Percentiles rank a stretch among this genome's conserved stretches.
These are phyloP conservation scores for Aspergillus ochraceus DNA, from an alignment of 2,329 filamentous ascomycete genomes.

Conservation along the genomic window DNA sequence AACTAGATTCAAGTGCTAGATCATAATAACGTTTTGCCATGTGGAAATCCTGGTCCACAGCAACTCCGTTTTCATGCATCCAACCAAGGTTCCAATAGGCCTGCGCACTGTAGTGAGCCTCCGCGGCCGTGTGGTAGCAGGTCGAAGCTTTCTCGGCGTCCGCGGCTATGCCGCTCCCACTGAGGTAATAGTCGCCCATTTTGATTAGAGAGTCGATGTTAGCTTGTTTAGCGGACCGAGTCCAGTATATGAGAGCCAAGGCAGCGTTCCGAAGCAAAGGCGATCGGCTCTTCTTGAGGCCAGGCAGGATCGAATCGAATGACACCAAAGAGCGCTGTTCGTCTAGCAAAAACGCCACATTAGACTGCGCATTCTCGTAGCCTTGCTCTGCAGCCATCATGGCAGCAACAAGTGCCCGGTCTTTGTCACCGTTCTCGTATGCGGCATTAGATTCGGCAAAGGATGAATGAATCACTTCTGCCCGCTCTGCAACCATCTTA, in stretches of 20 bases:
- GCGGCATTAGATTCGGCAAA: constrained; percentile 82
- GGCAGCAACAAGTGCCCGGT: constrained; percentile 76
- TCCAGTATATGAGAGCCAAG: constrained; percentile 89
- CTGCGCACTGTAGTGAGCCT: constrained; percentile 88
- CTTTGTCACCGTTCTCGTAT: constrained; percentile 74
- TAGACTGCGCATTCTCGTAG: constrained; percentile 85
- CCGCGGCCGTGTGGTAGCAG: constrained; percentile 89
- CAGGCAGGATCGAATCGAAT: constrained; percentile 56
- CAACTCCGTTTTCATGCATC: constrained; percentile 98
- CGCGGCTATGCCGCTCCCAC: constrained; percentile 69
- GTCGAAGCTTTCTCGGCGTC: constrained; percentile 85
- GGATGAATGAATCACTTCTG: constrained; percentile 71
- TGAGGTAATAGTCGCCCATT: constrained; percentile 96
- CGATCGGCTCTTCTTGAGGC: constrained; percentile 39
- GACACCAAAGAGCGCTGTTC: constrained; percentile 64
- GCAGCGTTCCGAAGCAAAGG: constrained; percentile 58
- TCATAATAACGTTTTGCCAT: constrained; percentile 97
- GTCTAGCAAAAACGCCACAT: constrained; percentile 84
- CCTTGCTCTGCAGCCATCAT: constrained; percentile 91
- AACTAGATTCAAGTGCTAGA: constrained; percentile 83
- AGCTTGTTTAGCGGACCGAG: constrained; percentile 84
- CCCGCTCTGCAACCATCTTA: constrained; percentile 73
- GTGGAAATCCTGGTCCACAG: constrained; percentile 92
- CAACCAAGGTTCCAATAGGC: constrained; percentile 96
- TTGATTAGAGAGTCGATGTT: constrained; percentile 95